Evolutionary conservation across 208 protist species (phyloP).

Genomic region (Leishmania aethiopica): DNA sequence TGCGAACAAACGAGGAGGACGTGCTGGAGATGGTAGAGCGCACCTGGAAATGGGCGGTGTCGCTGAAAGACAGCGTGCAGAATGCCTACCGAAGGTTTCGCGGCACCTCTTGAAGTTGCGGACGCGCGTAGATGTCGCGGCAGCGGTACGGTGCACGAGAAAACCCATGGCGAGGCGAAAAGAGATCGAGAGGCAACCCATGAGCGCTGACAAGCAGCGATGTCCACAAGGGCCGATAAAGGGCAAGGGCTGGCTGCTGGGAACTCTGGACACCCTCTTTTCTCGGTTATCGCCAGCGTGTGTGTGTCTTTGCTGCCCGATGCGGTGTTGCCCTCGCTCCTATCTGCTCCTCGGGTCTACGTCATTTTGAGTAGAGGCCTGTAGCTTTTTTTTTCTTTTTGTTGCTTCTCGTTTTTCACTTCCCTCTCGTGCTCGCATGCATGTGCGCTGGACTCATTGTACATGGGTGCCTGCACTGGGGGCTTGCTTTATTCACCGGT

Average conservation of each 20-base stretch:
- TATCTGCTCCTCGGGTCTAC: too few relatives aligned
- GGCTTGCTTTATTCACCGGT: too few relatives aligned
- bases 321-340: too few relatives aligned
- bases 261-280: neutral
- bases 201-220: too few relatives aligned
- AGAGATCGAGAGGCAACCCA: neutral
- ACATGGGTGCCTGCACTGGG: too few relatives aligned
- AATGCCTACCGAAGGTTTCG: neutral
- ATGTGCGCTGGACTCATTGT: too few relatives aligned
- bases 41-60: neutral
- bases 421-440: too few relatives aligned
- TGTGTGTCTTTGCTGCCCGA: neutral
- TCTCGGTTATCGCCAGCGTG: neutral
- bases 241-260: neutral
- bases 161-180: neutral
- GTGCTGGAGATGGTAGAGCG: slow-evolving; percentile 22
- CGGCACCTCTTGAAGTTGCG: neutral
- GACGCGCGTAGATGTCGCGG: too few relatives aligned
- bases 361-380: too few relatives aligned
- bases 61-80: neutral
- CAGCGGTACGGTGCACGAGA: neutral
- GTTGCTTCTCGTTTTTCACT: too few relatives aligned
- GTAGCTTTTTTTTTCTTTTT: too few relatives aligned
- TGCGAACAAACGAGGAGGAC: slow-evolving; percentile 32
- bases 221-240: neutral